phyloP scores from a whole-genome alignment of 495 filamentous ascomycete species.

The Talaromyces liani region DNA sequence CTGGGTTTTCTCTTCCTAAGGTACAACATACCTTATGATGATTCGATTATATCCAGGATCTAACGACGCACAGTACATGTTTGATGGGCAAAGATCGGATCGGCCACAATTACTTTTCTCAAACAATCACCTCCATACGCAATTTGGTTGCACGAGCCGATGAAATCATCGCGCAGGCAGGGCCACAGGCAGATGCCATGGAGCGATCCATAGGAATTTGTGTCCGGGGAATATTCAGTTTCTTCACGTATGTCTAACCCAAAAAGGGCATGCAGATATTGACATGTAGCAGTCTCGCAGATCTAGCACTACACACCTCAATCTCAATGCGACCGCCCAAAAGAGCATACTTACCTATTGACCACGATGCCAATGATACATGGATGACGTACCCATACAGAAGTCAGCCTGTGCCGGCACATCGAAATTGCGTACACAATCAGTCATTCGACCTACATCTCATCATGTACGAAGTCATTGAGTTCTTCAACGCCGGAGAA shows the following conservation, averaged over 20 bases:
- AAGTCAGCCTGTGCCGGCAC: slow-evolving; percentile 8
- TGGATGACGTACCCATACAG: slow-evolving; percentile 17
- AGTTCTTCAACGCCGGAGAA: slow-evolving; percentile 10
- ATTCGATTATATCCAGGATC: background rate
- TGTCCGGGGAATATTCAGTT: slow-evolving; percentile 5
- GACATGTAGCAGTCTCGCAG: slow-evolving; percentile 4
- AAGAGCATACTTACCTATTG: slow-evolving; percentile 5
- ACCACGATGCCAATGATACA: slow-evolving; percentile 11
- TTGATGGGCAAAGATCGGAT: slow-evolving; percentile 9
- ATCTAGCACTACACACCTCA: slow-evolving; percentile 10
- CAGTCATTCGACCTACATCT: slow-evolving; percentile 5
- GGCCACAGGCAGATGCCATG: background rate
- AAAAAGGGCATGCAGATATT: background rate
- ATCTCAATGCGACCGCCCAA: slow-evolving; percentile 9
- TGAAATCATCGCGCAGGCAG: slow-evolving; percentile 4
- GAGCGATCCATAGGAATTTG: slow-evolving; percentile 2
- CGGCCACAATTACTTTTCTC: slow-evolving; percentile 4
- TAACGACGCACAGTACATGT: background rate
- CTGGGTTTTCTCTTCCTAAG: slow-evolving; percentile 3
- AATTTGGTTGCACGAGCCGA: background rate
- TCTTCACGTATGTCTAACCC: background rate
- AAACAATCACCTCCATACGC: slow-evolving; percentile 1
- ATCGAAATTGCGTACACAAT: slow-evolving; percentile 14
- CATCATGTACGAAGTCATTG: slow-evolving; percentile 11
- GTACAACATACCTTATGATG: background rate